Base-by-base conservation (phyloP, 192 early-diverging fungal species). In the Backusella liffmaniae region DNA sequence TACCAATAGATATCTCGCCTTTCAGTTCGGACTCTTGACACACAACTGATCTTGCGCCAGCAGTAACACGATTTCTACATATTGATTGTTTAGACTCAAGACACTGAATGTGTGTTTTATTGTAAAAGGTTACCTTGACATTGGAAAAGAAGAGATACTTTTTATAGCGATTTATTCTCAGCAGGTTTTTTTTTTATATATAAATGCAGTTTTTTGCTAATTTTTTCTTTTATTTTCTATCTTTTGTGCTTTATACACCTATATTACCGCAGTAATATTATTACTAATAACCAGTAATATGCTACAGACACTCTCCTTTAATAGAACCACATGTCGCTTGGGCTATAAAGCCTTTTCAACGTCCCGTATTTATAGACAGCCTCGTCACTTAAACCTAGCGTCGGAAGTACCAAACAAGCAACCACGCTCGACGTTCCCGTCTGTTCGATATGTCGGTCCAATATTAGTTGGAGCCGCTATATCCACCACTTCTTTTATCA, bases 1-100 rank as follows among this genome's bases (percentile, higher is more conserved):
- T 86, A 86, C 87, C 87, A 37, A 88, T 80, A 10, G 73, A 66
- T 29, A 89, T 84, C 41, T 86, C 84, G 32, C 88, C 88, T 67
- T 82, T 65, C n/a, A 89, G 79, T 42, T 87, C 86, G 9, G 82
- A 84, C 66, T 89, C 88, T 71, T 86, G 80, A 70, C 88, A 89
- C 0, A 89, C 86, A 18, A 89, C 62, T 12, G 83, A 80, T 70
- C 70, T 73, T 30, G 46, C 26, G 18, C 77, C 80, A 37, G 73
- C 80, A 67, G 72, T 81, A 21, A 81, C 53, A 32, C 77, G 65
- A 46, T 79, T 79, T 68, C 77, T 79, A 32, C 12, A 62, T 62
- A 62, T 29, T 13, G n/a, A 29, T 29, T 62, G 10, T 12, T 62
- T 10, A 62, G 56, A 7, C 12, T 29, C 1, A 8, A 29, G 23